Evolutionary conservation across 1,139 yeast genomes (phyloP).

Genomic region (Kurtzmaniella natalensis): DNA sequence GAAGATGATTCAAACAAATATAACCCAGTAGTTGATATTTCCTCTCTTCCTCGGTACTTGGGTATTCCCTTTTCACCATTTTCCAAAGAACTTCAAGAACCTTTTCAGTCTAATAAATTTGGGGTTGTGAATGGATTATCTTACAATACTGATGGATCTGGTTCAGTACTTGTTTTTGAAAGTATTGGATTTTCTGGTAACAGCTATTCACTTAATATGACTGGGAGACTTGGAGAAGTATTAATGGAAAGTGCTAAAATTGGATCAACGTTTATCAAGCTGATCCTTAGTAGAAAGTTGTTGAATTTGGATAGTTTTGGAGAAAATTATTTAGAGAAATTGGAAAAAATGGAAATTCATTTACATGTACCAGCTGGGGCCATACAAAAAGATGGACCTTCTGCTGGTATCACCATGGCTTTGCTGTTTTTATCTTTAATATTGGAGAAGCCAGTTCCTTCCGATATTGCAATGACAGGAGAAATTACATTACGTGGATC

Average conservation of each 20-base stretch:
- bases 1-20: slow-evolving; percentile 17
- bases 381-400: slow-evolving; percentile 86
- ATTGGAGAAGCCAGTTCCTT: slow-evolving; percentile 61
- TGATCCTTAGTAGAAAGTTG: slow-evolving; percentile 41
- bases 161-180: slow-evolving; percentile 78
- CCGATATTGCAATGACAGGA: slow-evolving; percentile 86
- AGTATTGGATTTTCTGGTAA: slow-evolving; percentile 53
- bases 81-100: slow-evolving; percentile 24
- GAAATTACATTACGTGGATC: slow-evolving; percentile 85
- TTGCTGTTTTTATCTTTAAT: slow-evolving; percentile 71
- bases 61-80: slow-evolving; percentile 45
- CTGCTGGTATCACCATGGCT: slow-evolving; percentile 91
- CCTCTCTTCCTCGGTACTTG: slow-evolving; percentile 46
- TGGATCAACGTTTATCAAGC: slow-evolving; percentile 70
- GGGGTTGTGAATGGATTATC: slow-evolving; percentile 93
- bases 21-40: slow-evolving; percentile 34
- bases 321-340: slow-evolving; percentile 23
- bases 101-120: slow-evolving; percentile 30
- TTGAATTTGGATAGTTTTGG: slow-evolving; percentile 20
- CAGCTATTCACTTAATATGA: slow-evolving; percentile 49
- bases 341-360: slow-evolving; percentile 62
- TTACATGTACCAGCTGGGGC: slow-evolving; percentile 91
- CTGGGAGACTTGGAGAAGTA: slow-evolving; percentile 83
- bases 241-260: slow-evolving; percentile 79
- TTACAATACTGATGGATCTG: slow-evolving; percentile 84